Base-by-base conservation (phyloP, 768 basidiomycete genomes). In the Boletus edulis region DNA sequence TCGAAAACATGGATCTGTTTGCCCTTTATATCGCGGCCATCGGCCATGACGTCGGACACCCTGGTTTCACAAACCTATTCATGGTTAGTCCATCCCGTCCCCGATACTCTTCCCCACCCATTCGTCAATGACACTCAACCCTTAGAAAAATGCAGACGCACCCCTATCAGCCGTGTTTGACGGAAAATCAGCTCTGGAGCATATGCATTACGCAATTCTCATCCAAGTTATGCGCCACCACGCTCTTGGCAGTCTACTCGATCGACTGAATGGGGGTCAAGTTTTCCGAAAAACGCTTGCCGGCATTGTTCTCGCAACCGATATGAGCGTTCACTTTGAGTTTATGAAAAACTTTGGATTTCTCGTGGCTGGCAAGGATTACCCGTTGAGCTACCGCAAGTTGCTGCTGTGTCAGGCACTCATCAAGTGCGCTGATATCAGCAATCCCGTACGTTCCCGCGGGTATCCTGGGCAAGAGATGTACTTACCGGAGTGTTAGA, bases 371-470 rank as follows among this genome's bases (percentile, higher is more conserved):
- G 80, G 78, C 20, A 60, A 67, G 13, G 71, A 71, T 20, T 67
- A 63, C 17, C 65, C 78, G 11, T 63, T 81, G 42, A 73, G 74
- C 49, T 66, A 73, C 60, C 80, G 85, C 51, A 79, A 88, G 61
- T 76, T 89, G 24, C 72, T 96, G 50, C 71, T 94, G 22, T 96
- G 92, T 67, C 94, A 98, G 64, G 89, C 90, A 4, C 74, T 99
- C 49, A 85, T 99, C 69, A 98, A 99, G 72, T 97, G 95, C 65
- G 94, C 96, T 17, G 97, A 99, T 73, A 98, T 99, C 65, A 94
- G 92, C 68, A 99, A 99, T 70, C 96, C 97, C 15, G 94, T 97
- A 68, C 60, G 94, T 82, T 17, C 2, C 31, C 46, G 14, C 34
- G 11, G 20, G 45, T 7, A 12, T 39, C 38, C 29, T 53, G 12